These are phyloP conservation scores for Bjerkandera adusta DNA, from an alignment of 1,284 basidiomycete species.

Conservation along the genomic window DNA sequence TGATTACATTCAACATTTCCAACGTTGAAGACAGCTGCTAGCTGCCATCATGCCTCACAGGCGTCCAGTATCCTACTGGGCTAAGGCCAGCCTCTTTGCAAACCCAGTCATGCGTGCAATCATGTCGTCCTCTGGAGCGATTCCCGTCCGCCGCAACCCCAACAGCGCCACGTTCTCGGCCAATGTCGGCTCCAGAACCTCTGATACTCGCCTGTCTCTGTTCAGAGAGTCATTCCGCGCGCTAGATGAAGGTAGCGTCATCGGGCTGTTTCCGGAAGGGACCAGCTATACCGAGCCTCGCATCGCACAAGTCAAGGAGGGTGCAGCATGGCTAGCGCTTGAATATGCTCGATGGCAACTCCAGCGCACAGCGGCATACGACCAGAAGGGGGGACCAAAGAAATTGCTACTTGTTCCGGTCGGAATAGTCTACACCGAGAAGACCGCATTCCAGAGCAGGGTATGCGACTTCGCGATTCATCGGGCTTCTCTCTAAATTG, in stretches of 20 bases:
- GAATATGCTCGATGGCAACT: constrained; percentile 83
- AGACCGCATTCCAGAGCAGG: constrained; percentile 85
- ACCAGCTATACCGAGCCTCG: constrained; percentile 87
- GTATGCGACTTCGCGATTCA: constrained; percentile 44
- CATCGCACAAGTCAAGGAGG: constrained; percentile 92
- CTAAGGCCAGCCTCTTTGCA: constrained; percentile 80
- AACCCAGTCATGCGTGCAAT: constrained; percentile 74
- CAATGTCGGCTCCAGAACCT: constrained; percentile 8
- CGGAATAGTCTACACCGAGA: constrained; percentile 91
- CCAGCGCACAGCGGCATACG: constrained; percentile 41
- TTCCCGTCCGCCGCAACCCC: constrained; percentile 91
- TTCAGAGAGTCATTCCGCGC: constrained; percentile 90
- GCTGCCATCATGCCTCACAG: constrained; percentile 76
- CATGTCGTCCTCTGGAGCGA: constrained; percentile 86
- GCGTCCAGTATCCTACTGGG: constrained; percentile 91
- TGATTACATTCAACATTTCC: background rate
- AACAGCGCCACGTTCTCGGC: constrained; percentile 35
- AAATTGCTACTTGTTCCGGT: constrained; percentile 70
- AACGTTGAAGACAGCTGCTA: constrained; percentile 26
- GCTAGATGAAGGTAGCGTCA: constrained; percentile 76
- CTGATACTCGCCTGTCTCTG: constrained; percentile 40
- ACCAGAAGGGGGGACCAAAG: constrained; percentile 23
- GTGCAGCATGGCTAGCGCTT: constrained; percentile 90
- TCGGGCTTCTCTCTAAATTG: constrained; percentile 3
- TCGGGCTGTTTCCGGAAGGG: constrained; percentile 95